Base-by-base conservation (phyloP, 2,329 filamentous ascomycete genomes). In the Ilyonectria destructans region DNA sequence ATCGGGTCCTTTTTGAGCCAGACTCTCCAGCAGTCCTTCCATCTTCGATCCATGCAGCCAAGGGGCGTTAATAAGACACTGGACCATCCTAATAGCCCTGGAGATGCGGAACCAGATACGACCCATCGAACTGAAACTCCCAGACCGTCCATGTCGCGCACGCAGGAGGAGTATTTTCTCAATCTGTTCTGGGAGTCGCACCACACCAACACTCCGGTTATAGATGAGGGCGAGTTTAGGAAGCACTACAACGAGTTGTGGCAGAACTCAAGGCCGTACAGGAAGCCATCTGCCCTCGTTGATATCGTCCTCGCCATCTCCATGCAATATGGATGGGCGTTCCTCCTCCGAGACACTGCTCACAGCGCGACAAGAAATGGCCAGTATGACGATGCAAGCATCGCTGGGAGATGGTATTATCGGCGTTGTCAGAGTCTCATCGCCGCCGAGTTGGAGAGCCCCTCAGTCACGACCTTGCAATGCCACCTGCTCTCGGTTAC, bases 291-390 rank as follows among this genome's bases (percentile, higher is more conserved):
- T 4, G 81, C 86, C 0, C 77, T 88, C 1, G 85, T 87, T 2
- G 87, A 88, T 63, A 87, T 88, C 31, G 75, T 88, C 33, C 74
- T 88, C n/a, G 86, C 86, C 1, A 66, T 88, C 13, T 85, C 83
- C 63, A 86, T 88, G 80, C 86, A 88, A 72, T 83, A 84, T 46
- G 82, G 82, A 55, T 78, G 76, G 9, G 65, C 72, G 8, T 71
- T 78, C 46, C 67, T 76, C 29, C 19, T 65, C 4, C 62, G 40
- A 15, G 65, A 58, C 29, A n/a, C 26, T 17, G 12, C 57, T 12
- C 10, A n/a, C 19, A 31, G 19, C 8, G 6, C 49, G 1, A 10
- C 48, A 1, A 8, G n/a, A 15, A 52, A 49, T 5, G 40, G 26
- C 6, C 61, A 62, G 35, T 45, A 58, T 1, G 67, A 81, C 52